phyloP scores from a whole-genome alignment of 352 stramenopile genomes.

The Pythium graminicola region DNA sequence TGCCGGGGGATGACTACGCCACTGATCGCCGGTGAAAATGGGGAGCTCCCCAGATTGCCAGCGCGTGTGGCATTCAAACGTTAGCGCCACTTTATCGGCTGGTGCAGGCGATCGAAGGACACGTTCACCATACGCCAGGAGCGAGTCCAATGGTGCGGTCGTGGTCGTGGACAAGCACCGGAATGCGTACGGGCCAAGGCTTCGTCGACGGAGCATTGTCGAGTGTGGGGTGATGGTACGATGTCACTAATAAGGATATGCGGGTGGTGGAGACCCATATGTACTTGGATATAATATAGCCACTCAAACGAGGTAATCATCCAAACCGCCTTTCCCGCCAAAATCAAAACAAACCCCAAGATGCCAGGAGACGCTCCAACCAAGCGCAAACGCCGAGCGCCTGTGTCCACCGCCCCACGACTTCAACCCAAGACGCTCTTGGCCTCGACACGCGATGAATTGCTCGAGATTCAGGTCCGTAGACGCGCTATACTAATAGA shows the following conservation, averaged over 20 bases:
- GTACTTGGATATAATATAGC: too few species aligned
- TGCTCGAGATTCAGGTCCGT: constrained; percentile 38
- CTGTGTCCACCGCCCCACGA: constrained; percentile 27
- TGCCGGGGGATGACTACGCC: constrained; percentile 31
- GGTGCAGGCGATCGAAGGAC: constrained; percentile 45
- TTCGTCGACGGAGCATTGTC: constrained; percentile 3
- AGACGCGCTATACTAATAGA: too few species aligned
- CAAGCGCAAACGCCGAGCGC: constrained; percentile 27
- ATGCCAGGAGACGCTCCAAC: too few species aligned
- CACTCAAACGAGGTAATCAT: constrained; percentile 9
- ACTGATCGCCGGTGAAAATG: constrained; percentile 29
- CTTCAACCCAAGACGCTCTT: constrained; percentile 36
- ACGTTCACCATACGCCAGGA: constrained; percentile 55
- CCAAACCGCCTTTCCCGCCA: constrained; percentile 13
- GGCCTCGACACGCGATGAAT: constrained; percentile 37
- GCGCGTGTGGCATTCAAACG: constrained; percentile 40
- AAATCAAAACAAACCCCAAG: constrained; percentile 2
- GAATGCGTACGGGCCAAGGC: background rate
- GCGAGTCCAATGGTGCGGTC: constrained; percentile 33
- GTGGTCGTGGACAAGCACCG: background rate
- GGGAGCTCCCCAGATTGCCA: constrained; percentile 40
- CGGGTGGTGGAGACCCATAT: too few species aligned
- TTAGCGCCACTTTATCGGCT: constrained; percentile 56
- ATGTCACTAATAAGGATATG: too few species aligned
- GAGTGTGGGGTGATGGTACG: background rate